A percentile compares a stretch with the other conserved stretches of the same genome.
These are phyloP conservation scores for Penicillium cinerascens DNA, from an alignment of 495 filamentous ascomycete genomes.

Conservation along the genomic window DNA sequence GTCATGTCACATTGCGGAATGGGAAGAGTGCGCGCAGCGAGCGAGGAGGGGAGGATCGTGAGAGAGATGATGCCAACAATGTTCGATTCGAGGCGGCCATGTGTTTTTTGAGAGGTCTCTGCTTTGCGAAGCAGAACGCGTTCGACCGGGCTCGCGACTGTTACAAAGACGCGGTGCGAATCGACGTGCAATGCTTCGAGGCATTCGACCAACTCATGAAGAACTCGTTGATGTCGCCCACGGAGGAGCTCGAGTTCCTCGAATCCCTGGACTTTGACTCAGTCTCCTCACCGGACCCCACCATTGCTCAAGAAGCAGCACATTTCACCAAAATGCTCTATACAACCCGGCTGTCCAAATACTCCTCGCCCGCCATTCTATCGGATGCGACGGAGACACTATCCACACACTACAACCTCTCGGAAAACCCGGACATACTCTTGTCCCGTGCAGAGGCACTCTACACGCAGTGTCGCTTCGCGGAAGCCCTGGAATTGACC, in stretches of 20 bases:
- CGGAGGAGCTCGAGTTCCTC: conserved; percentile 92
- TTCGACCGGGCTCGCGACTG: conserved; percentile 97
- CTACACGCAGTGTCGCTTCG: conserved; percentile 93
- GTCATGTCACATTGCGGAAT: conserved; percentile 47
- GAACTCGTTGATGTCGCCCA: conserved; percentile 95
- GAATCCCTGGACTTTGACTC: conserved; percentile 88
- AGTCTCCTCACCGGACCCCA: conserved; percentile 58
- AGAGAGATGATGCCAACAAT: conserved; percentile 65
- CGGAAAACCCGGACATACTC: conserved; percentile 83
- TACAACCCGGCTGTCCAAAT: conserved; percentile 93
- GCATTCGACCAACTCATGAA: conserved; percentile 97
- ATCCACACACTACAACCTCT: conserved; percentile 87
- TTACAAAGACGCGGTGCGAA: conserved; percentile 93
- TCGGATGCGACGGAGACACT: conserved; percentile 85
- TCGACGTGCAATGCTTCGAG: conserved; percentile 98
- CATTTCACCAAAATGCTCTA: conserved; percentile 97
- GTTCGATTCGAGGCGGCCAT: conserved; percentile 90
- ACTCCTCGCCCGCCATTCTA: conserved; percentile 80
- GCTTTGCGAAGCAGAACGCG: conserved; percentile 95
- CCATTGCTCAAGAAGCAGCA: conserved; percentile 72
- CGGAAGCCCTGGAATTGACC: conserved; percentile 79
- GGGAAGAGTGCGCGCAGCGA: conserved; percentile 51
- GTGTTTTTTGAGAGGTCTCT: conserved; percentile 91
- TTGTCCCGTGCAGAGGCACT: conserved; percentile 88
- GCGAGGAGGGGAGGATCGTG: conserved; percentile 54